Evolutionary conservation across 2,329 filamentous ascomycete genomes (phyloP), one percentile per base, ranked within the genome.

Genomic region (Epichloe aotearoae): DNA sequence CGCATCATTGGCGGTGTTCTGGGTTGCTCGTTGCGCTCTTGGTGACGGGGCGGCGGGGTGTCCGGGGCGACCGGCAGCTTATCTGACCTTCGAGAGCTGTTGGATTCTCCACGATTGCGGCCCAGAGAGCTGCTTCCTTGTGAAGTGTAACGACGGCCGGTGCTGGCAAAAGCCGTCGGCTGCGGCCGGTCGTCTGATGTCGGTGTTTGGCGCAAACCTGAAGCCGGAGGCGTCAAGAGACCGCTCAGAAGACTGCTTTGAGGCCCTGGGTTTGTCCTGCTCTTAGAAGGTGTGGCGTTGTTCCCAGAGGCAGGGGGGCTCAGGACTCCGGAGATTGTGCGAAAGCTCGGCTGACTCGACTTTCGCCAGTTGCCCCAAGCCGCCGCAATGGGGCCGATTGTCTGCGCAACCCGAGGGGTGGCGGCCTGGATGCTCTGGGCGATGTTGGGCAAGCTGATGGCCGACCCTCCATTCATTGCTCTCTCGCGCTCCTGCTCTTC

Each of bases 321-420:
- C 38, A 73, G 59, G 26, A 66, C 69, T 11, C 73, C 68, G 48
- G 79, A 72, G 42, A 80, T 60, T 61, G 71, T 70, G 50, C 65
- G 64, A 55, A 75, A 71, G 15, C 70, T 68, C 5, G 69, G 69
- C 51, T 79, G 77, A 58, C 74, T 76, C 15, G 77, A 79, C 64
- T 85, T 91, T 49, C 90, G 83, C 91, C 91, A 96, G 66, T 84
- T 95, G 45, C 88, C 90, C 80, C 90, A 95, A n/a, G 89, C 91
- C n/a, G 89, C 88, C n/a, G 88, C 79, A 38, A 83, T 65, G 23
- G 80, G 80, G 1, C 79, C 88, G 23, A 95, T 84, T 4, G 84
- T 85, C 63, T 95, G 84, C 5, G 87, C 88, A 15, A 95, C 84
- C 34, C 88, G 83, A 4, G 90, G 2, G 2, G 88, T 86, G 5